Evolutionary conservation across 129 eudicot species (phyloP).

Genomic region (Glebionis coronaria): DNA sequence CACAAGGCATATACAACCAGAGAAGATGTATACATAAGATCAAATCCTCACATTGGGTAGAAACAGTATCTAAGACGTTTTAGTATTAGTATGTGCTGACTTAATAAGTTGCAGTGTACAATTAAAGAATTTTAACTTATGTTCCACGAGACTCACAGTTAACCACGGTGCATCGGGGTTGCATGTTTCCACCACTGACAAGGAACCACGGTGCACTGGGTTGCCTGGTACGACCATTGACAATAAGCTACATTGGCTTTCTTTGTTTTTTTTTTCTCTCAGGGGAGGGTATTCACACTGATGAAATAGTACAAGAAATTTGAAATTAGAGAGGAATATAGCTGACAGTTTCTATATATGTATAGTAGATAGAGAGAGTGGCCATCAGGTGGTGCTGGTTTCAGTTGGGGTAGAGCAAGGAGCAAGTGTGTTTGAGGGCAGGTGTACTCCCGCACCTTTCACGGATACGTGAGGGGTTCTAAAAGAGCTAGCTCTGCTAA

Average conservation of each 20-base stretch:
- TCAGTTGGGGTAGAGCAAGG: conserved; percentile 28
- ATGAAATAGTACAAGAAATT: conserved; percentile 21
- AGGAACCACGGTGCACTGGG: conserved; percentile 33
- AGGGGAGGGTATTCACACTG: conserved; percentile 33
- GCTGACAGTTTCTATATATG: conserved; percentile 17
- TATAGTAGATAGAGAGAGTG: conserved; percentile 22
- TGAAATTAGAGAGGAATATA: conserved; percentile 26
- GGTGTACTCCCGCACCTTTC: conserved; percentile 64
- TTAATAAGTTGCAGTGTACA: conserved; percentile 24
- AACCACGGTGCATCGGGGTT: conserved; percentile 32
- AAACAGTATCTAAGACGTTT: conserved; percentile 21
- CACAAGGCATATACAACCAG: no score
- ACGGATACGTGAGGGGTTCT: conserved; percentile 59
- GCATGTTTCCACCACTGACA: conserved; percentile 17
- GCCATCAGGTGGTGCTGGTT: conserved; percentile 31
- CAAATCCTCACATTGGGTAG: no score
- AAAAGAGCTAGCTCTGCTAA: conserved; percentile 61
- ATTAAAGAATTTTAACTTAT: conserved; percentile 17
- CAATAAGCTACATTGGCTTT: conserved; percentile 12
- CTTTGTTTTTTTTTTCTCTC: conserved; percentile 8
- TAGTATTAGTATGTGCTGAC: conserved; percentile 23
- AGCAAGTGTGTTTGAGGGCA: conserved; percentile 56
- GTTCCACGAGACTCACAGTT: conserved; percentile 14
- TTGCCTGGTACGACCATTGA: conserved; percentile 17
- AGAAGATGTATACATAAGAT: neutral